Conservation (phyloP, 2,329 filamentous ascomycete genomes). For the Parasarocladium wereldwijsianum region DNA sequence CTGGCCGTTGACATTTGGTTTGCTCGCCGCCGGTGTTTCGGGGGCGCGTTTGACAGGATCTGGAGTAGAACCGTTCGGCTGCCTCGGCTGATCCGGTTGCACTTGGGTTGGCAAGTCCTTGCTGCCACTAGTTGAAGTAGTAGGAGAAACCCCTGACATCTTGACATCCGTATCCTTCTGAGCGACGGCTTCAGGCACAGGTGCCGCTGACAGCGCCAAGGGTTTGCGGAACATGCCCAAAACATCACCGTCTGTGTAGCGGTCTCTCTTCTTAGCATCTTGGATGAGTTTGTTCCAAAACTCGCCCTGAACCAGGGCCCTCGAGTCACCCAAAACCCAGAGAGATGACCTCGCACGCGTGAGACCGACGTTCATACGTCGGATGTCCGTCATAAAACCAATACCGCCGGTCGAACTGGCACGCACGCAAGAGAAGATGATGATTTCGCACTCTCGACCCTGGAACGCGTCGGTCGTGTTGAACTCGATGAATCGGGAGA, state of each 20-base stretch:
- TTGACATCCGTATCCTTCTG: background rate
- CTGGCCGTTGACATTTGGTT: too few species aligned
- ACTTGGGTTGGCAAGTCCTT: too few species aligned
- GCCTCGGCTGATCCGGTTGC: too few species aligned
- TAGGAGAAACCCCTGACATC: background rate
- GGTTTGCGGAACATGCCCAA: slow-evolving; percentile 31
- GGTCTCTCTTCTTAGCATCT: slow-evolving; percentile 59
- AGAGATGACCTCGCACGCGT: slow-evolving; percentile 93
- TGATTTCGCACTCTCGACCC: slow-evolving; percentile 90
- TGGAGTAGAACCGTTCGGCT: too few species aligned
- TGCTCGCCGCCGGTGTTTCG: too few species aligned
- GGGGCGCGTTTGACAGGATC: too few species aligned
- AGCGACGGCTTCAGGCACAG: slow-evolving; percentile 2
- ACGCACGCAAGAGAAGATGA: slow-evolving; percentile 97
- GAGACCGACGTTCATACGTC: slow-evolving; percentile 97
- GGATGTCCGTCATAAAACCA: slow-evolving; percentile 94
- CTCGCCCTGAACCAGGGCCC: slow-evolving; percentile 70
- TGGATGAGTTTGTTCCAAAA: slow-evolving; percentile 83
- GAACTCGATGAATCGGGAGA: slow-evolving; percentile 78
- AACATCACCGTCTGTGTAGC: slow-evolving; percentile 58
- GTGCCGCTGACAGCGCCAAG: slow-evolving; percentile 16
- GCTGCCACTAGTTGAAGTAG: too few species aligned
- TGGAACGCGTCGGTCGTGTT: slow-evolving; percentile 98
- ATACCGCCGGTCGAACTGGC: slow-evolving; percentile 87
- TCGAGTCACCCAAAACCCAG: slow-evolving; percentile 90